Conservation (phyloP, 176 grass and related monocot species). For the Juncus effusus region DNA sequence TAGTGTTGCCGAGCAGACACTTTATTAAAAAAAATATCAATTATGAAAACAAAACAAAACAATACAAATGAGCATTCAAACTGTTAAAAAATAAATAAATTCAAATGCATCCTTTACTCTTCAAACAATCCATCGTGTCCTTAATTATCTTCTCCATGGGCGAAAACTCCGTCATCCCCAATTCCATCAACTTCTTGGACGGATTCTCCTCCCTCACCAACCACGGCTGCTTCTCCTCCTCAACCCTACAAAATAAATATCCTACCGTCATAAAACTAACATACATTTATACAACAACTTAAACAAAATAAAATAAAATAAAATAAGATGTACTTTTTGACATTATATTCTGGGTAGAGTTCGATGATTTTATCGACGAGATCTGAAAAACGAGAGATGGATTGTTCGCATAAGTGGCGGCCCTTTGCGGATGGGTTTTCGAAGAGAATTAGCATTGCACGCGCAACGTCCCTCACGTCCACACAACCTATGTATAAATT, state of each 20-base stretch:
- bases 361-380: conserved; percentile 1
- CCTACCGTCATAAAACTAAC: too few relatives aligned
- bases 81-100: too few relatives aligned
- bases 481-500: conserved; percentile 23
- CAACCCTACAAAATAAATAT: conserved; percentile 12
- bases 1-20: too few relatives aligned
- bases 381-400: conserved; percentile 3
- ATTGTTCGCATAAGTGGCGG: conserved; percentile 1
- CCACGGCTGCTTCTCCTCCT: conserved; percentile 10
- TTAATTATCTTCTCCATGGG: conserved; percentile 1
- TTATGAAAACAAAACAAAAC: too few relatives aligned
- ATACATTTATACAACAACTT: too few relatives aligned
- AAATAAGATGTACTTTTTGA: neutral
- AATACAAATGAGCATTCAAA: too few relatives aligned
- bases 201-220: conserved; percentile 8
- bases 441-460: neutral
- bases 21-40: too few relatives aligned
- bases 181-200: too few relatives aligned
- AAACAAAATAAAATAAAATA: neutral
- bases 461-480: neutral
- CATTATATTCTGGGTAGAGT: conserved; percentile 6
- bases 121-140: conserved; percentile 1
- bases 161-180: neutral
- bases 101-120: neutral
- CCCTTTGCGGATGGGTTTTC: conserved; percentile 17